phyloP scores from a whole-genome alignment of 2,329 filamentous ascomycete genomes.

The Uncinocarpus reesii region DNA sequence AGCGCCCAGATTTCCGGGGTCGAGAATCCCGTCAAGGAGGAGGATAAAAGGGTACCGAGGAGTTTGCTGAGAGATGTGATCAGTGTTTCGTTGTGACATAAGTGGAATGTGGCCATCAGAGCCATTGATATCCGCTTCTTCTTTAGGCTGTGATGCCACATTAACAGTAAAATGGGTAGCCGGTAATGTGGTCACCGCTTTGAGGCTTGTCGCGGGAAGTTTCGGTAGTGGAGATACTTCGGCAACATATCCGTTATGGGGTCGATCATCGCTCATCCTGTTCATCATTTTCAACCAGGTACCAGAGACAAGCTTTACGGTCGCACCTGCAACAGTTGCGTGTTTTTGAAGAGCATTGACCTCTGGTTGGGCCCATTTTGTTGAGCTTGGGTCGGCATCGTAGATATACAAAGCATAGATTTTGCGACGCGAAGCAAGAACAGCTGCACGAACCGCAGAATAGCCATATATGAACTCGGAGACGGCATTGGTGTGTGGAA shows the following conservation, averaged over 20 bases:
- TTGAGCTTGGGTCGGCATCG: constrained; percentile 43
- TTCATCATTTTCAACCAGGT: constrained; percentile 61
- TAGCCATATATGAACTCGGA: constrained; percentile 87
- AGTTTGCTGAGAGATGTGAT: neutral
- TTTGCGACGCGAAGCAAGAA: constrained; percentile 58
- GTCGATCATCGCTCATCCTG: constrained; percentile 69
- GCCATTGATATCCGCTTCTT: constrained; percentile 67
- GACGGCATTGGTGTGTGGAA: constrained; percentile 70
- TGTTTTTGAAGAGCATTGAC: constrained; percentile 29
- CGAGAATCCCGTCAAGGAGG: constrained; percentile 46
- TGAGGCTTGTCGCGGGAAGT: constrained; percentile 53
- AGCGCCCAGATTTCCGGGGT: constrained; percentile 82
- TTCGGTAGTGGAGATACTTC: constrained; percentile 77
- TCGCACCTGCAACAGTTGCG: constrained; percentile 39
- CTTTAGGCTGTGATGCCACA: constrained; percentile 58
- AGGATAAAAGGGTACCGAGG: constrained; percentile 33
- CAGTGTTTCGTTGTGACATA: neutral
- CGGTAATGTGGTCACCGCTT: constrained; percentile 38
- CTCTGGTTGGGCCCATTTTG: constrained; percentile 2
- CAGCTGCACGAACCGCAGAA: constrained; percentile 67
- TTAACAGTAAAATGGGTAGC: constrained; percentile 48
- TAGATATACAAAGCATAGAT: constrained; percentile 79
- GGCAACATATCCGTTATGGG: constrained; percentile 82
- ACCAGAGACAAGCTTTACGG: constrained; percentile 50
- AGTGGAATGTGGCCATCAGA: constrained; percentile 42